phyloP scores from a whole-genome alignment of 129 eudicot species.

The carrot (Daucus carota) region DNA sequence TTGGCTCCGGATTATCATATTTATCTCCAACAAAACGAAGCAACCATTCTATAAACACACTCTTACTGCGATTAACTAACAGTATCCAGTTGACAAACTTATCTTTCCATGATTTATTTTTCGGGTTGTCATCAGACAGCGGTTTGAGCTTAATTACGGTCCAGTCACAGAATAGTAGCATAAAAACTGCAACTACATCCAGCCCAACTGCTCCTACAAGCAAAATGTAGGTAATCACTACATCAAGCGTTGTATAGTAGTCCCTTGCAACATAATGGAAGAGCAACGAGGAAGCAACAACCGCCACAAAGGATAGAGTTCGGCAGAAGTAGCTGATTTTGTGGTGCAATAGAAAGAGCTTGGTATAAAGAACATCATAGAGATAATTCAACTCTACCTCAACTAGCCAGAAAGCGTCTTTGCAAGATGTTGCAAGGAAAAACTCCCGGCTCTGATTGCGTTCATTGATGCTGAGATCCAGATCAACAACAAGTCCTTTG shows the following conservation, averaged over 20 bases:
- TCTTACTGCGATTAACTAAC: not conserved
- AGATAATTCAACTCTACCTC: conserved; percentile 55
- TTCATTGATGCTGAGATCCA: conserved; percentile 31
- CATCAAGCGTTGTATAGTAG: not conserved
- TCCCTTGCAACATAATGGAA: conserved; percentile 17
- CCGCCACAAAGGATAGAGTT: conserved; percentile 15
- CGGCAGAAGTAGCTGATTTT: conserved; percentile 8
- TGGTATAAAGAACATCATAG: conserved; percentile 52
- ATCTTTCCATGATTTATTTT: not conserved
- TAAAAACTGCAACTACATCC: conserved; percentile 29
- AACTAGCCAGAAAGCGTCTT: conserved; percentile 44
- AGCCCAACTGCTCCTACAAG: conserved; percentile 43
- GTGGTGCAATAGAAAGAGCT: conserved; percentile 26
- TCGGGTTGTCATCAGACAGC: conserved; percentile 12
- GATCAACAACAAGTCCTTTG: conserved; percentile 35
- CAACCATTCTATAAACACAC: not conserved
- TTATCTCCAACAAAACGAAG: not conserved
- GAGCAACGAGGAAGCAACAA: conserved; percentile 18
- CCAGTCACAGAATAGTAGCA: conserved; percentile 54
- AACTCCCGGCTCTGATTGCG: conserved; percentile 43
- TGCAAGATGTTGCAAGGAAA: conserved; percentile 30
- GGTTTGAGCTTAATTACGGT: conserved; percentile 18
- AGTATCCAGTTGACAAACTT: not conserved
- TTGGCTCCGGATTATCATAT: too few relatives aligned
- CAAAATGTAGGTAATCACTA: conserved; percentile 37